Percentiles rank a stretch among this genome's conserved stretches.
Conservation (phyloP, 2,329 filamentous ascomycete species). For the Cladosporium colombiae region DNA sequence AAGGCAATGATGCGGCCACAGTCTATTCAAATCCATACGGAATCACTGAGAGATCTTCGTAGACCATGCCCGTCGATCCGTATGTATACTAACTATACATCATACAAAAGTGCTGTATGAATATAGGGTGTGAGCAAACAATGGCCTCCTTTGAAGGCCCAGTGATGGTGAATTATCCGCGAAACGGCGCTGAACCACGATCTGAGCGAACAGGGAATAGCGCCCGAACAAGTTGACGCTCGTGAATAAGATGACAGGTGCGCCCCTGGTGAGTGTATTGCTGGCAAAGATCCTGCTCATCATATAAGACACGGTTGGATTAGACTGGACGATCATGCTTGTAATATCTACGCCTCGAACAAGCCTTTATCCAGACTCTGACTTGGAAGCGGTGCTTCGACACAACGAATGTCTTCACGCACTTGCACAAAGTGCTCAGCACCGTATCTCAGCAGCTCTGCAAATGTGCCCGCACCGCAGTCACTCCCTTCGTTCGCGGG, state of each 20-base stretch:
- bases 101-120: no score
- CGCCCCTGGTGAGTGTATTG: background rate
- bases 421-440: conserved; percentile 35
- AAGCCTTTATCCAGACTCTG: conserved; percentile 14
- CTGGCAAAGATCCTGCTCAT: background rate
- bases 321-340: background rate
- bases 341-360: background rate
- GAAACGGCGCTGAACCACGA: no score
- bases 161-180: no score
- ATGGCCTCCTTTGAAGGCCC: no score
- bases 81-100: background rate
- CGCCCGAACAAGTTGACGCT: no score
- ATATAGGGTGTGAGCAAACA: no score
- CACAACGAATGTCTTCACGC: conserved; percentile 19
- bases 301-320: background rate
- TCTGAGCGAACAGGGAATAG: no score
- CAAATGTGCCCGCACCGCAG: conserved; percentile 34
- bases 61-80: background rate
- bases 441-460: conserved; percentile 35
- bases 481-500: conserved; percentile 31
- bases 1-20: background rate
- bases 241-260: no score
- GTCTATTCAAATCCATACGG: background rate
- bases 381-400: conserved; percentile 11
- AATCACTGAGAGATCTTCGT: background rate